These are phyloP conservation scores for Endoconidiophora polonica DNA, from an alignment of 2,329 filamentous ascomycete genomes.

Conservation along the genomic window DNA sequence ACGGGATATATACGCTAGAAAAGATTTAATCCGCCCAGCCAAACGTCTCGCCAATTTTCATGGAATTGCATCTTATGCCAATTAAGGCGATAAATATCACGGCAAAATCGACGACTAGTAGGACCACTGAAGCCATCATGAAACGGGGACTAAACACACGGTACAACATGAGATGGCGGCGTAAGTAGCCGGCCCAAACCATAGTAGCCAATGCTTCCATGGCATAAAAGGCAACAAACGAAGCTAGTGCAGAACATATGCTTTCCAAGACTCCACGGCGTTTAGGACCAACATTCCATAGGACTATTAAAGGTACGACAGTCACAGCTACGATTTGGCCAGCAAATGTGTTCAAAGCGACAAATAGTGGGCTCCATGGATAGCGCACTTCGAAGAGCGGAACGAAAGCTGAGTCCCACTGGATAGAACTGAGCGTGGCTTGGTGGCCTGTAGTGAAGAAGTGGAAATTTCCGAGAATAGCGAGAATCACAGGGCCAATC, in stretches of 20 bases:
- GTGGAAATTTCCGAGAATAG: slow-evolving; percentile 79
- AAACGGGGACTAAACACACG: slow-evolving; percentile 84
- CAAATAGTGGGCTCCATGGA: slow-evolving; percentile 71
- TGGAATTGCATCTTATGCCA: slow-evolving; percentile 58
- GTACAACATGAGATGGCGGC: slow-evolving; percentile 91
- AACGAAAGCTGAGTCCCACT: slow-evolving; percentile 94
- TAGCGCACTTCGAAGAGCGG: slow-evolving; percentile 69
- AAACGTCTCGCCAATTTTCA: slow-evolving; percentile 76
- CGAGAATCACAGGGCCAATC: slow-evolving; percentile 71
- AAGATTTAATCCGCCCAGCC: slow-evolving; percentile 46
- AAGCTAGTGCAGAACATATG: slow-evolving; percentile 52
- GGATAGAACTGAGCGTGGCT: slow-evolving; percentile 69
- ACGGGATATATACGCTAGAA: background rate
- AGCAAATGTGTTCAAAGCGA: slow-evolving; percentile 75
- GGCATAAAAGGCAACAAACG: slow-evolving; percentile 68
- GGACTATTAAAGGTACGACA: slow-evolving; percentile 60
- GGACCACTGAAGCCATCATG: slow-evolving; percentile 57
- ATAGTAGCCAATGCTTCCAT: slow-evolving; percentile 74
- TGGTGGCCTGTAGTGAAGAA: slow-evolving; percentile 98
- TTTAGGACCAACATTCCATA: slow-evolving; percentile 81
- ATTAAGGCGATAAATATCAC: slow-evolving; percentile 53
- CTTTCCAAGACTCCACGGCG: slow-evolving; percentile 52
- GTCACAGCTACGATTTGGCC: slow-evolving; percentile 71
- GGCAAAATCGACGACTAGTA: slow-evolving; percentile 65
- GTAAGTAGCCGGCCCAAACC: slow-evolving; percentile 72